Base-by-base conservation (phyloP, 2,329 filamentous ascomycete genomes). In the Claviceps sorghi region DNA sequence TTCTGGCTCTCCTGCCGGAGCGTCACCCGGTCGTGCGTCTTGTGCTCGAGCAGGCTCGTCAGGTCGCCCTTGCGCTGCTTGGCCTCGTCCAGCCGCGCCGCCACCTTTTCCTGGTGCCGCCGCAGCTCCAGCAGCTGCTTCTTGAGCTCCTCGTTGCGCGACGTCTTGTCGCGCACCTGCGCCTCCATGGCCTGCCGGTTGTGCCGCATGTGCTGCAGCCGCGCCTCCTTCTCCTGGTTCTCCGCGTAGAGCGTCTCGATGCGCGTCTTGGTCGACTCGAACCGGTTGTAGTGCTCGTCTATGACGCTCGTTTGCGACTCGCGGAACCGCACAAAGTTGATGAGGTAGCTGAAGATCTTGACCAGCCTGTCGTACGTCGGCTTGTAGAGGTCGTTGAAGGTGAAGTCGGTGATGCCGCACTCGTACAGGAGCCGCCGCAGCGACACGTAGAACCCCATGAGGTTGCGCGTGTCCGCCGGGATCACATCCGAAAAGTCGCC, bases 321-420 rank as follows among this genome's bases (percentile, higher is more conserved):
- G 60, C 93, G 86, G 71, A 97, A 98, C 51, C 93, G 83, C 59
- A 97, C 90, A 69, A 98, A 98, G 70, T 98, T 98, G 74, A 98
- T 98, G 57, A 97, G 80, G 69, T 96, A 96, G 58, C 88, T 95
- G 66, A 98, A 93, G 62, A 97, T 94, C 72, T 93, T 95, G 62
- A 91, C 85, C 15, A 97, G 78, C 45, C 93, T 86, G 53, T 88
- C 85, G 64, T 94, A 87, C 1, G 88, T 95, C 17, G 93, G 93
- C 65, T 85, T 86, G 65, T 94, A 91, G 6, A 98, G 74, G 66
- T 98, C 93, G 55, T 83, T 83, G 69, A 97, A 95, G 38, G 86
- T 88, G 62, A 98, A 95, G 68, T 98, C 93, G 56, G 83, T 84
- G 60, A 98, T 87, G 47, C 89, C 89, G 65, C 93, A 97, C 74